phyloP scores from a whole-genome alignment of 345 rosid species.

The Pistacia atlantica region DNA sequence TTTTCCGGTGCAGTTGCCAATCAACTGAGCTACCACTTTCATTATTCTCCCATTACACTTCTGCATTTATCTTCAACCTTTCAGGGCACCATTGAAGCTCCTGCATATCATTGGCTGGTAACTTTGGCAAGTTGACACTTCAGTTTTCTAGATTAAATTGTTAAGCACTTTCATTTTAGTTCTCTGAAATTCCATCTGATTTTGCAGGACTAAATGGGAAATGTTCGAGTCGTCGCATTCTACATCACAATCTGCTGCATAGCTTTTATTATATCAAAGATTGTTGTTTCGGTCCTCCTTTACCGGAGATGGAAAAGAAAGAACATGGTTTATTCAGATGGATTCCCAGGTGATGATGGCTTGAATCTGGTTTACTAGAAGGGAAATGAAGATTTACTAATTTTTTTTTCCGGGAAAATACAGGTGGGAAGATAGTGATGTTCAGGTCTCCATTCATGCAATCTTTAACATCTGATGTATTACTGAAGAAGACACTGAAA shows the following conservation, averaged over 20 bases:
- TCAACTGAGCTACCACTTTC: background rate
- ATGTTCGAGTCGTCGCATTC: conserved; percentile 44
- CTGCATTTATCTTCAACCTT: background rate
- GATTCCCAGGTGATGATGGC: conserved; percentile 48
- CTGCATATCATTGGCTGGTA: no score
- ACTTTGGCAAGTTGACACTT: background rate
- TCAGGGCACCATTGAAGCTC: no score
- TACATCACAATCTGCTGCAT: conserved; percentile 65
- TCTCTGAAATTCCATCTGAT: background rate
- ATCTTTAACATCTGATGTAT: conserved; percentile 50
- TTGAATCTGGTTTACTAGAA: background rate
- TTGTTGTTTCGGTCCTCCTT: conserved; percentile 58
- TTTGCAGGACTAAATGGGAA: conserved; percentile 44
- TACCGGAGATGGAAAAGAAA: conserved; percentile 70
- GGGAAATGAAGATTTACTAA: background rate
- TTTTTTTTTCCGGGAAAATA: conserved; percentile 10
- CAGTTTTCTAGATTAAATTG: no score
- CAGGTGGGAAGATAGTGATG: conserved; percentile 82
- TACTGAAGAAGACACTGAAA: conserved; percentile 66
- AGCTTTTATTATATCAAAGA: conserved; percentile 66
- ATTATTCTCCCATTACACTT: background rate
- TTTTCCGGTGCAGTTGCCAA: background rate
- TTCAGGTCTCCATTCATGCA: conserved; percentile 60
- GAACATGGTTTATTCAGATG: conserved; percentile 39
- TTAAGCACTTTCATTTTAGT: no score